Evolutionary conservation across 805 yeast species (phyloP), one percentile per base, ranked within the genome.

Genomic region (Saccharomycopsis sp.): DNA sequence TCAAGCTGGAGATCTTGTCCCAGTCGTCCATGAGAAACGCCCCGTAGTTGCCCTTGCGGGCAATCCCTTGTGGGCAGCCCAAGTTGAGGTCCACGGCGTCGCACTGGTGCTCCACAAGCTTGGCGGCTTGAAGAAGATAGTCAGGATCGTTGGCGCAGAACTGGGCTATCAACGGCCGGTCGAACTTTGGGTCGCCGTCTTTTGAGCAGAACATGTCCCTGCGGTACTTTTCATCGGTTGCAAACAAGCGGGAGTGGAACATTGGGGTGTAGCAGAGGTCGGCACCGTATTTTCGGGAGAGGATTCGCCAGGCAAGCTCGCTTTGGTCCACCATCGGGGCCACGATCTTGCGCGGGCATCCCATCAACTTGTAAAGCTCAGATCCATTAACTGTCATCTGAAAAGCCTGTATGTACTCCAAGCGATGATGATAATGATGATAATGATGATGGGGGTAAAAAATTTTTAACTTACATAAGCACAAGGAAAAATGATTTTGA

Each of bases 291-390:
- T 71, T 67, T 42, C 97, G 69, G 3, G 94, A 82, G 12, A 92
- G 64, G 13, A 84, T 71, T 49, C 99, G 69, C 97, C 97, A 92
- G 2, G 95, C 97, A 15, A 92, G 68, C 55, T 92, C 99, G 3
- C 89, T 78, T 51, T 87, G 96, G 59, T 92, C 99, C 15, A 92
- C 99, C 96, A 92, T 89, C 1, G 99, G 99, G 3, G 97, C 98
- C 16, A 92, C 92, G 19, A 92, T 79, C 49, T 81, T 84, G 37
- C 67, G 73, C 2, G 98, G 98, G 17, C 21, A n/a, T 4, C 30
- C 30, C 13, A 44, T 30, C 12, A 15, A 15, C 13, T 40, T 26
- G 29, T 20, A 40, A 8, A 44, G 40, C 38, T 39, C n/a, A n/a
- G n/a, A n/a, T n/a, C n/a, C n/a, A n/a, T n/a, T n/a, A n/a, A n/a